phyloP scores from a whole-genome alignment of 2,329 filamentous ascomycete species.

The Hymenoscyphus scutula region DNA sequence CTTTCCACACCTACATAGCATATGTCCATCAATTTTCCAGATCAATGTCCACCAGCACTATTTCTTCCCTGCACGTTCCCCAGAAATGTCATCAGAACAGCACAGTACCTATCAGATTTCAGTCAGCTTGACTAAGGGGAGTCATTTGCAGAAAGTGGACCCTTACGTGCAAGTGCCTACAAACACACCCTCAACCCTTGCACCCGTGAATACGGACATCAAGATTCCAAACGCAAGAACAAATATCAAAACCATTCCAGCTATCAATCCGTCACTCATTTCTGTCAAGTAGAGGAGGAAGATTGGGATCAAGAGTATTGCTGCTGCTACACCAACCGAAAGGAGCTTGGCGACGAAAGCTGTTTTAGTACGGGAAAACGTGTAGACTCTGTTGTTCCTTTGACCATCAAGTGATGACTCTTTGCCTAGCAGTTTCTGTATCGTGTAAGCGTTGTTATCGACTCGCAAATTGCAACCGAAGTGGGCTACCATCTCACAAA shows the following conservation, averaged over 20 bases:
- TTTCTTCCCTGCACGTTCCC: background rate
- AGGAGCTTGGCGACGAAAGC: background rate
- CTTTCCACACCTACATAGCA: too few species aligned
- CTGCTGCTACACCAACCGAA: background rate
- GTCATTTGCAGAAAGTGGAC: background rate
- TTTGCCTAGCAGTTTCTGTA: background rate
- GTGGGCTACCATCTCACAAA: too few species aligned
- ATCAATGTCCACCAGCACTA: too few species aligned
- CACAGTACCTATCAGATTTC: background rate
- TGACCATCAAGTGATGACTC: background rate
- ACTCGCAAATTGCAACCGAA: background rate
- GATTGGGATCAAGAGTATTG: background rate
- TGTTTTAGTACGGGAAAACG: background rate
- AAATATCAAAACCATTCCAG: background rate
- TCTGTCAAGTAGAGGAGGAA: background rate
- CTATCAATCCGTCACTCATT: background rate
- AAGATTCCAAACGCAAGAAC: background rate
- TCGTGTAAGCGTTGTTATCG: background rate
- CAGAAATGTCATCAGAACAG: constrained; percentile 1
- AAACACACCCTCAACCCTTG: background rate
- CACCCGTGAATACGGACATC: background rate
- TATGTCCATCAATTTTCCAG: too few species aligned
- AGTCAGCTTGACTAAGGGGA: background rate
- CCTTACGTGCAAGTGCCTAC: constrained; percentile 1
- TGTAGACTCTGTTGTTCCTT: background rate